phyloP scores from a whole-genome alignment of 768 basidiomycete species.

The Rhodocollybia butyracea region DNA sequence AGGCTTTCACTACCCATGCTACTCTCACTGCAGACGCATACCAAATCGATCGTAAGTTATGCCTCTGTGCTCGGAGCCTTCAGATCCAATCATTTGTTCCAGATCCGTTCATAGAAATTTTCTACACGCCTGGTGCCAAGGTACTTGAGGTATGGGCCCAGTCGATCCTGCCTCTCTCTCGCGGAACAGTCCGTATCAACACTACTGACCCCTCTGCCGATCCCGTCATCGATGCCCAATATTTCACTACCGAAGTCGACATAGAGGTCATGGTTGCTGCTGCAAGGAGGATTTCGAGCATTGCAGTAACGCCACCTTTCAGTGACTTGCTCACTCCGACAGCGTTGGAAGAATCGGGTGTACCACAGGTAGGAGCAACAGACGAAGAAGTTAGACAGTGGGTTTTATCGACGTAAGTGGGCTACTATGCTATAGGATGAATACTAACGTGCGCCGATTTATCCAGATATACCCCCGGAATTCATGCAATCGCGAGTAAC shows the following conservation, averaged over 20 bases:
- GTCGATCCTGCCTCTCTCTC: slow-evolving; percentile 13
- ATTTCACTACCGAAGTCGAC: slow-evolving; percentile 11
- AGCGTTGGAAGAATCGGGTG: slow-evolving; percentile 8
- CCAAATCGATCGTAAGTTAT: slow-evolving; percentile 12
- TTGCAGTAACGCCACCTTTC: slow-evolving; percentile 13
- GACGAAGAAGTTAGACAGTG: slow-evolving; percentile 12
- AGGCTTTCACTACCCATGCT: slow-evolving; percentile 10
- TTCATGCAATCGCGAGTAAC: slow-evolving; percentile 15
- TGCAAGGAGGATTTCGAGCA: slow-evolving; percentile 11
- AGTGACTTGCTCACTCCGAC: slow-evolving; percentile 9
- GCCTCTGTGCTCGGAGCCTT: not conserved
- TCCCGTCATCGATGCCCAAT: slow-evolving; percentile 11
- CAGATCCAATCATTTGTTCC: not conserved
- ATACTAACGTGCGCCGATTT: not conserved
- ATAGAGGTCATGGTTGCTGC: slow-evolving; percentile 10
- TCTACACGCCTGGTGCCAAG: slow-evolving; percentile 9
- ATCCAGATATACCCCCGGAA: slow-evolving; percentile 12
- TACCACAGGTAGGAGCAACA: slow-evolving; percentile 9
- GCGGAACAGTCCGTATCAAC: slow-evolving; percentile 15
- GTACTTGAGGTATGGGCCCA: slow-evolving; percentile 9
- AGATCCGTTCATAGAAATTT: slow-evolving; percentile 15
- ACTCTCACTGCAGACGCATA: slow-evolving; percentile 12
- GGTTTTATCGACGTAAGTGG: slow-evolving; percentile 7
- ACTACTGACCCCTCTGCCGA: slow-evolving; percentile 11
- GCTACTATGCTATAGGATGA: not conserved